phyloP scores from a whole-genome alignment of 2,329 filamentous ascomycete genomes.

The Exophiala phaeomuriformis region DNA sequence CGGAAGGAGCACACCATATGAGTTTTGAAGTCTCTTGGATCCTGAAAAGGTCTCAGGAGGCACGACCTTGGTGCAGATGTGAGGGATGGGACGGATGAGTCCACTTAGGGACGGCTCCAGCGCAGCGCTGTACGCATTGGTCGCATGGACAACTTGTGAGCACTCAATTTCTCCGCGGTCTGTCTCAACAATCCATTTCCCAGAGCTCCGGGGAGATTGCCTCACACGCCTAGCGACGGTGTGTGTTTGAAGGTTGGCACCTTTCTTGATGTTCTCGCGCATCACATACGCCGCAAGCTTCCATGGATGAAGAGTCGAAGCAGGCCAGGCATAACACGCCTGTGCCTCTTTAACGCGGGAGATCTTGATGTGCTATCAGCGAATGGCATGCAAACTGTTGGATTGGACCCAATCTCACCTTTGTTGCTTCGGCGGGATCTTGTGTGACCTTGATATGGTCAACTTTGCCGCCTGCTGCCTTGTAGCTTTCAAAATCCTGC shows the following conservation, averaged over 20 bases:
- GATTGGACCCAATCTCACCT: neutral
- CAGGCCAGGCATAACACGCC: slow-evolving; percentile 7
- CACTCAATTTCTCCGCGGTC: slow-evolving; percentile 1
- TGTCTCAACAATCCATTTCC: slow-evolving; percentile 1
- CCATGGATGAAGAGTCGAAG: slow-evolving; percentile 1
- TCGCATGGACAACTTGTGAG: slow-evolving; percentile 1
- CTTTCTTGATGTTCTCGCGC: slow-evolving; percentile 2
- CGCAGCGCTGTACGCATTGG: slow-evolving; percentile 5
- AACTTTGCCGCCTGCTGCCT: slow-evolving; percentile 2
- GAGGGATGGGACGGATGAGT: neutral
- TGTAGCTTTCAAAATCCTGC: neutral
- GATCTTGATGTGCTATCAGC: neutral
- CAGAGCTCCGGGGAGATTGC: neutral
- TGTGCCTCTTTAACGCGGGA: neutral
- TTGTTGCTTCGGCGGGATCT: neutral
- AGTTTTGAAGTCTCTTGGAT: neutral
- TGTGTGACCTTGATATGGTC: slow-evolving; percentile 4
- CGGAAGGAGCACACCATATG: neutral
- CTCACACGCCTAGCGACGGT: neutral
- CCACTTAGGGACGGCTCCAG: neutral
- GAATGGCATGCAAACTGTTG: neutral
- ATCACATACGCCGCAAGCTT: slow-evolving; percentile 2
- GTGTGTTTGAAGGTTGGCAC: slow-evolving; percentile 2
- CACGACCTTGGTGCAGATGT: neutral
- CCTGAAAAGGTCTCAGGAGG: neutral